Evolutionary conservation across 176 grass and related monocot genomes (phyloP).

Genomic region (Zizania latifolia): DNA sequence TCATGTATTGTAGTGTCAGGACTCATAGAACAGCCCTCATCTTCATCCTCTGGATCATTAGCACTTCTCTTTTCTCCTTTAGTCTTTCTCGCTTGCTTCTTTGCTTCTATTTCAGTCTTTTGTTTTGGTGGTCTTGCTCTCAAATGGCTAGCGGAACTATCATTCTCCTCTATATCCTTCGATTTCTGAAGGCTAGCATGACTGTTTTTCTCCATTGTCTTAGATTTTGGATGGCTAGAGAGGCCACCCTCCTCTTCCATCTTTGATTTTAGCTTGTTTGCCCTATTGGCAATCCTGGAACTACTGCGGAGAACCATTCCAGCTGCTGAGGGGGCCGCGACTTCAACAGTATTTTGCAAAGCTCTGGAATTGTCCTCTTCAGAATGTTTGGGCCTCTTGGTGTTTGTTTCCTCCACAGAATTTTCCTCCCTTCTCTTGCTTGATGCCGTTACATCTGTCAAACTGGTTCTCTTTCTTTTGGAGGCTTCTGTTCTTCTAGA

Average conservation of each 20-base stretch:
- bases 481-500: conserved; percentile 33
- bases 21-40: too few species aligned
- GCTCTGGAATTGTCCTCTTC: not conserved
- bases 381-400: conserved; percentile 30
- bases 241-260: conserved; percentile 25
- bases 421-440: conserved; percentile 38
- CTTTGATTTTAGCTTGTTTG: conserved; percentile 34
- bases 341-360: conserved; percentile 27
- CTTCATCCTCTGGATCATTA: too few species aligned
- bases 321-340: conserved; percentile 9
- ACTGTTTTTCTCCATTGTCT: conserved; percentile 11
- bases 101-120: conserved; percentile 33
- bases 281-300: conserved; percentile 39
- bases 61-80: not conserved
- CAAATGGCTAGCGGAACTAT: not conserved
- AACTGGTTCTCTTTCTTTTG: conserved; percentile 15
- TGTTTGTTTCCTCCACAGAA: conserved; percentile 29
- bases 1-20: conserved; percentile 33
- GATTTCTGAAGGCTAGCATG: not conserved
- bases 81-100: conserved; percentile 41
- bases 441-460: conserved; percentile 14
- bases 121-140: conserved; percentile 29
- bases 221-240: conserved; percentile 9
- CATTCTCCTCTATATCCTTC: conserved; percentile 37
- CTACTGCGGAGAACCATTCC: conserved; percentile 46